Base-by-base conservation (phyloP, 1,284 basidiomycete species). In the Phellinidium pouzarii region DNA sequence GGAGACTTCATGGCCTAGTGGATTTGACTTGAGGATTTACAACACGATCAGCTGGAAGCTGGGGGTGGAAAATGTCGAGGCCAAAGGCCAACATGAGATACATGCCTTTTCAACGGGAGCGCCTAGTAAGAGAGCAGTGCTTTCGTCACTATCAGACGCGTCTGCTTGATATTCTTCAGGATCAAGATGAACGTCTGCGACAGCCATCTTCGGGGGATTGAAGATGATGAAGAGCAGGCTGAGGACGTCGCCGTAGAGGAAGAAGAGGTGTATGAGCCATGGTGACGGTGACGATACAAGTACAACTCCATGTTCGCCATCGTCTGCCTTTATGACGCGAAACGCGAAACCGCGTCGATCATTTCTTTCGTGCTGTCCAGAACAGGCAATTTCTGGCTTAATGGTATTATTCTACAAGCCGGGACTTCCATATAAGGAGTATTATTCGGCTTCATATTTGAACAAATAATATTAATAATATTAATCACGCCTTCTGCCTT, bases 1-100 rank as follows among this genome's bases (percentile, higher is more conserved):
- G 44, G 68, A 70, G 42, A 74, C 70, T 62, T 73, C 64, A 54
- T 66, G 68, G 2, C 72, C 73, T 36, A 75, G 62, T 9, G 72
- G 72, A 53, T 71, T 74, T 40, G 69, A 57, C 61, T 68, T 17
- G 8, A 6, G 8, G 25, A 20, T 25, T 25, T 23, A 34, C n/a
- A n/a, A n/a, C 3, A 14, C 31, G 14, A 14, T 34, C 14, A 34
- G 31, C 14, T 8, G 31, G 31, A 8, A 34, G 14, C n/a, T n/a
- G n/a, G n/a, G n/a, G n/a, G n/a, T n/a, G n/a, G n/a, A n/a, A n/a
- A n/a, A n/a, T n/a, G n/a, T n/a, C n/a, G n/a, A n/a, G n/a, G n/a
- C n/a, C n/a, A n/a, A 12, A 23, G 29, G 31, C 25, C 22, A 19
- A 41, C 20, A 29, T n/a, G 1, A 36, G n/a, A n/a, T n/a, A 25